Percentiles rank a stretch among this genome's conserved stretches.
phyloP scores from a whole-genome alignment of 2,329 filamentous ascomycete species.

The Diatrype stigma region DNA sequence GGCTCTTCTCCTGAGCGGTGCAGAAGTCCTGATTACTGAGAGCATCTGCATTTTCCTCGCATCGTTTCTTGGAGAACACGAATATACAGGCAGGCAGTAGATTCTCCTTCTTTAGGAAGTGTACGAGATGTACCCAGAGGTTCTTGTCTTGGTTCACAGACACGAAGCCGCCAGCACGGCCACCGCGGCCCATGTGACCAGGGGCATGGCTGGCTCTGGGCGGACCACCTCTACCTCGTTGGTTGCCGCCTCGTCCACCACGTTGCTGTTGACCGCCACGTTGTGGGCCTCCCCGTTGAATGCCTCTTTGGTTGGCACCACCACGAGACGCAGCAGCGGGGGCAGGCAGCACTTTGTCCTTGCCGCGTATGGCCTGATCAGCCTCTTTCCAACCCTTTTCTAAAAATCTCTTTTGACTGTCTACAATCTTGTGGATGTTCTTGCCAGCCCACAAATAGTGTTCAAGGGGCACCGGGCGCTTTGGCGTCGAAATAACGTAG shows the following conservation, averaged over 20 bases:
- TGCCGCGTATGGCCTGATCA: conserved; percentile 74
- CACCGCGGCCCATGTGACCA: conserved; percentile 87
- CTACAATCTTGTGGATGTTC: conserved; percentile 89
- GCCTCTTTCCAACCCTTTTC: conserved; percentile 95
- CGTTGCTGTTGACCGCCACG: conserved; percentile 47
- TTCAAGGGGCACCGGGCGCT: conserved; percentile 89
- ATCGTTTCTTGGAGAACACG: conserved; percentile 96
- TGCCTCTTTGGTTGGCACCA: conserved; percentile 46
- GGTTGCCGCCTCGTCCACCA: conserved; percentile 46
- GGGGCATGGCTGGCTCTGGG: conserved; percentile 58
- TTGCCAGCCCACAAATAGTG: conserved; percentile 97
- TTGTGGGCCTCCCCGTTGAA: conserved; percentile 46
- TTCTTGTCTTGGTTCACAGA: conserved; percentile 93
- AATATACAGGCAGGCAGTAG: conserved; percentile 94
- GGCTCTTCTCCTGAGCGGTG: conserved; percentile 89
- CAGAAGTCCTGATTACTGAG: conserved; percentile 94
- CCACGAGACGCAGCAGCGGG: conserved; percentile 37
- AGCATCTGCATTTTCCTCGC: conserved; percentile 94
- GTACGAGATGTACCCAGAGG: conserved; percentile 92
- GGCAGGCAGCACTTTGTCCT: conserved; percentile 59
- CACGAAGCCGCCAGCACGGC: conserved; percentile 78
- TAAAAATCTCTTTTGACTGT: conserved; percentile 84
- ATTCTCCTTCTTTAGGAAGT: conserved; percentile 81
- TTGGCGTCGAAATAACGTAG: conserved; percentile 96
- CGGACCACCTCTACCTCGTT: conserved; percentile 52